These are phyloP conservation scores for Fusarium sp. DNA, from an alignment of 2,329 filamentous ascomycete species.

Conservation along the genomic window DNA sequence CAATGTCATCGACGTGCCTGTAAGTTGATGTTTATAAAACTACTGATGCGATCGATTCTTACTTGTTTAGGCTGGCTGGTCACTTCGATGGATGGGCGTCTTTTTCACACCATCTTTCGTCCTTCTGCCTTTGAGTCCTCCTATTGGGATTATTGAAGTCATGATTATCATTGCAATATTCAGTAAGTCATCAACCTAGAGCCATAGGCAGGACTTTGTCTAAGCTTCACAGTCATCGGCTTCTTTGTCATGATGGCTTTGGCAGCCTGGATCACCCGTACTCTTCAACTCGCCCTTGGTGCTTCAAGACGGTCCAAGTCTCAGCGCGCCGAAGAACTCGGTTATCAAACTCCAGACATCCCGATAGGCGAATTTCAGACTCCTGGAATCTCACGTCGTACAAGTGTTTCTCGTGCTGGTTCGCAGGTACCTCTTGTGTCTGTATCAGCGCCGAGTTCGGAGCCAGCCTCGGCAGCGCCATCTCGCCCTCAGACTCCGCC, in stretches of 20 bases:
- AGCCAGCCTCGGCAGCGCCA: slow-evolving; percentile 31
- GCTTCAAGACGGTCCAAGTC: slow-evolving; percentile 63
- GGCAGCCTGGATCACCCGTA: slow-evolving; percentile 66
- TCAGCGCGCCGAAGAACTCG: slow-evolving; percentile 62
- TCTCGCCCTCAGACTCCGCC: slow-evolving; percentile 45
- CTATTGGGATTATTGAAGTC: slow-evolving; percentile 65
- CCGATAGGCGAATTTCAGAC: slow-evolving; percentile 52
- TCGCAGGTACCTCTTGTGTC: slow-evolving; percentile 40
- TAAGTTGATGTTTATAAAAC: slow-evolving; percentile 46
- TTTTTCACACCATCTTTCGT: slow-evolving; percentile 71
- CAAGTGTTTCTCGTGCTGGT: slow-evolving; percentile 42
- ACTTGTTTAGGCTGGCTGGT: slow-evolving; percentile 63
- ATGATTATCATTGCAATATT: slow-evolving; percentile 70
- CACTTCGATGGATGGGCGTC: slow-evolving; percentile 68
- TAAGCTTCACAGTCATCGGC: slow-evolving; percentile 59
- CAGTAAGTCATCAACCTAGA: slow-evolving; percentile 52
- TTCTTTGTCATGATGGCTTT: slow-evolving; percentile 64
- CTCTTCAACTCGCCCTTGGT: slow-evolving; percentile 62
- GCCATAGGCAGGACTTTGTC: neutral
- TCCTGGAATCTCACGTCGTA: slow-evolving; percentile 43
- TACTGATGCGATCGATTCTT: neutral
- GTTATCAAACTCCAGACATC: slow-evolving; percentile 55
- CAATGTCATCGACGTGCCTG: slow-evolving; percentile 63
- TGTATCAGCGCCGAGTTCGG: slow-evolving; percentile 23
- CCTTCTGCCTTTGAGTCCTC: slow-evolving; percentile 65